phyloP scores from a whole-genome alignment of 2,329 filamentous ascomycete species.

The Microcera coccophila region DNA sequence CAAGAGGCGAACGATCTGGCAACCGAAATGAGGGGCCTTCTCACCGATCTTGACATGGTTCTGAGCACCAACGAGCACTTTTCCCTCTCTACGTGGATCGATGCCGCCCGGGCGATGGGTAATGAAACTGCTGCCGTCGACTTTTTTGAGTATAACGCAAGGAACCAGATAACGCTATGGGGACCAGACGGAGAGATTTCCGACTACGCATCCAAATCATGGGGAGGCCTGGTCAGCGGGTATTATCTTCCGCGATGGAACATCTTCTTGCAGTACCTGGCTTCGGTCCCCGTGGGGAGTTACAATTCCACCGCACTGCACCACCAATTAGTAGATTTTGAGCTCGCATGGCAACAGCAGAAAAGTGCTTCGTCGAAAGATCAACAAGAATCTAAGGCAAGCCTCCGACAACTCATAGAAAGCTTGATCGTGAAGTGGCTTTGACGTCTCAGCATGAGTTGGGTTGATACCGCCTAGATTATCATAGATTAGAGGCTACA shows the following conservation, averaged over 20 bases:
- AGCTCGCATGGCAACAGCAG: conserved; percentile 7
- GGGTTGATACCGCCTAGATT: too few relatives aligned
- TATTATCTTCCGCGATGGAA: conserved; percentile 48
- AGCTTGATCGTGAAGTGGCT: too few relatives aligned
- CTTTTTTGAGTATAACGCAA: conserved; percentile 44
- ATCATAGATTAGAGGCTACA: too few relatives aligned
- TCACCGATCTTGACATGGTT: conserved; percentile 38
- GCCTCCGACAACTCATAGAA: too few relatives aligned
- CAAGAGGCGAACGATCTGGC: too few relatives aligned
- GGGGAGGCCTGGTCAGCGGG: conserved; percentile 42
- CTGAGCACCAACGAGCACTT: conserved; percentile 42
- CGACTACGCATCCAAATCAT: conserved; percentile 49
- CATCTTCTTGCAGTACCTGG: conserved; percentile 41
- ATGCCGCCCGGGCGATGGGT: conserved; percentile 34
- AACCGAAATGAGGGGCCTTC: conserved; percentile 30
- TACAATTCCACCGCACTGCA: conserved; percentile 2
- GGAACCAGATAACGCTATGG: conserved; percentile 50
- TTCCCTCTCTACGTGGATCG: conserved; percentile 40
- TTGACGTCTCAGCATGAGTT: too few relatives aligned
- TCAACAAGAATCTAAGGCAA: too few relatives aligned
- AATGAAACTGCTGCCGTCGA: conserved; percentile 20
- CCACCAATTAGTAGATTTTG: conserved; percentile 4
- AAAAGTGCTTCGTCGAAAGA: too few relatives aligned
- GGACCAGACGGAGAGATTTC: conserved; percentile 44
- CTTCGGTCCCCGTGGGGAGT: not conserved